Evolutionary conservation across 2,329 filamentous ascomycete genomes (phyloP).

Genomic region (Ophiocordyceps australis): DNA sequence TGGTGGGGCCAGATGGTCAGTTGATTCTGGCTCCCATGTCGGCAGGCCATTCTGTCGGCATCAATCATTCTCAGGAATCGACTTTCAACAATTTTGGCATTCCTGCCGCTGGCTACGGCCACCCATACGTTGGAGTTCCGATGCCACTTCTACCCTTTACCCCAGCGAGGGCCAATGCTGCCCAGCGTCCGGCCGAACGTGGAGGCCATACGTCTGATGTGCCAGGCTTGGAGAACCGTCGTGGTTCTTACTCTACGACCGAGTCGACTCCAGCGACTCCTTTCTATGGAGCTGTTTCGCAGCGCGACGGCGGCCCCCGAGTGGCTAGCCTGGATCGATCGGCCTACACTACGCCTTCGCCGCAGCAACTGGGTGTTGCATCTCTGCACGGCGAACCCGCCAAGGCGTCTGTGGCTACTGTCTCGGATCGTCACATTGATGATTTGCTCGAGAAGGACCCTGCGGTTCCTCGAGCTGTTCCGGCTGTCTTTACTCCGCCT

Average conservation of each 20-base stretch:
- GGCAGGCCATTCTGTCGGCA: conserved; percentile 13
- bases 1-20: conserved; percentile 19
- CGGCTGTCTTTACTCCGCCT: conserved; percentile 69
- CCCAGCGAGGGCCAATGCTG: conserved; percentile 25
- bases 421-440: conserved; percentile 36
- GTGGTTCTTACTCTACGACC: conserved; percentile 49
- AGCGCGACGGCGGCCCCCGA: conserved; percentile 40
- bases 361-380: conserved; percentile 33
- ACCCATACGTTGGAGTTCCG: conserved; percentile 17
- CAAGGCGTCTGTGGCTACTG: conserved; percentile 20
- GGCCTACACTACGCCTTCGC: conserved; percentile 48
- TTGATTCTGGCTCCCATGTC: conserved; percentile 18
- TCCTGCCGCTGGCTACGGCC: conserved; percentile 13
- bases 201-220: conserved; percentile 35
- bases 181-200: conserved; percentile 26
- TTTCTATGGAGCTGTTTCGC: conserved; percentile 38
- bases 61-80: conserved; percentile 15
- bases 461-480: conserved; percentile 70
- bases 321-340: conserved; percentile 43
- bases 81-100: conserved; percentile 14
- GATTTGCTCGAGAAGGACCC: conserved; percentile 59
- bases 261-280: conserved; percentile 50
- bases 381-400: conserved; percentile 18
- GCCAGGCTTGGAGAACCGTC: conserved; percentile 45
- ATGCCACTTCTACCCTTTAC: conserved; percentile 29